Evolutionary conservation across 2,329 filamentous ascomycete genomes (phyloP), one percentile per base, ranked within the genome.

Genomic region (Xylaria polymorpha): DNA sequence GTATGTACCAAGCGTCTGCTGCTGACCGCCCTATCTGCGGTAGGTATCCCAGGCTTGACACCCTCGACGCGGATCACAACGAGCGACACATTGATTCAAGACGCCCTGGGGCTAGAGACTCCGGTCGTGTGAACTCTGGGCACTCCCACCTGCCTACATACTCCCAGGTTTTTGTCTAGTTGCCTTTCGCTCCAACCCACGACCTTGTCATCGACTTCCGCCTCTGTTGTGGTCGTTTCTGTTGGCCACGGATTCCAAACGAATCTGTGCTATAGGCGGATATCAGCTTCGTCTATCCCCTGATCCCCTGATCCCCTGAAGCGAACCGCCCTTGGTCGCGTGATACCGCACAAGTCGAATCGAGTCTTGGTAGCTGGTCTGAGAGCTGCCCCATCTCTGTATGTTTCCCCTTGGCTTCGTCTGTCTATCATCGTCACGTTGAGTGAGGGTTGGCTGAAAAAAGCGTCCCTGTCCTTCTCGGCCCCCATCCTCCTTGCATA

Each of bases 21-120:
- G 51, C 61, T 67, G 68, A 65, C 65, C 68, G 68, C 68, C 35
- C 57, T 43, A 61, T 61, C 57, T 53, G n/a, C 55, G n/a, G n/a
- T n/a, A n/a, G n/a, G 44, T 60, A 50, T 32, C 56, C 22, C 20
- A 43, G 22, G 35, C 41, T 44, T 41, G 43, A 29, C 44, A 32
- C 20, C 29, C 43, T 61, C 62, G 57, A 61, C 35, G 14, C 57
- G 43, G 35, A 39, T 59, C 37, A 65, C 61, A 18, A 61, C 48
- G 46, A 56, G 18, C 55, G 46, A 61, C 60, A 60, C 20, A 44
- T 20, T 46, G 46, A 46, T 37, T 43, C 43, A 48, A 43, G 62
- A 59, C 43, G 29, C 35, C n/a, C 37, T 43, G 46, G 46, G 62
- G 53, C 61, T 41, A 50, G 37, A 35, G 44, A 62, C 43, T 53